Evolutionary conservation across 176 grass and related monocot species (phyloP), one percentile per base, ranked within the genome.

Genomic region (Eleusine indica): DNA sequence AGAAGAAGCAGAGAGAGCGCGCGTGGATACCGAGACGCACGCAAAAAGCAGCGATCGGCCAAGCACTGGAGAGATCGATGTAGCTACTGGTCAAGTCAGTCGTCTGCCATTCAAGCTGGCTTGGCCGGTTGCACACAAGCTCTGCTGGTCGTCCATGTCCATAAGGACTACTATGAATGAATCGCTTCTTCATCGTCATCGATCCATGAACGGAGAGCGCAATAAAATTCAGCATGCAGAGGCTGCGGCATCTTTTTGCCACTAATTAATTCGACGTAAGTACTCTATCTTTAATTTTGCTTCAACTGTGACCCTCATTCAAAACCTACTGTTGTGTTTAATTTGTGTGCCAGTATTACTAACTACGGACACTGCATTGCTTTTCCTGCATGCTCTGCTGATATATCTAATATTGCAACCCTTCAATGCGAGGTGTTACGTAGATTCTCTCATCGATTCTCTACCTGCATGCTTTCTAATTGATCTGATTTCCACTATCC

Each of bases 271-370:
- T 66, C 30, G 5, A 37, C 12, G 62, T 71, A 70, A 37, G 15
- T 57, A 70, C 18, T 74, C 70, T 74, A 84, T 81, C 84, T 57
- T 76, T 83, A 54, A 54, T 54, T 16, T 66, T 83, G 67, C 48
- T 51, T 51, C 48, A 15, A 3, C 58, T 86, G 65, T 51, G 22
- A 5, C 73, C 82, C 77, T 71, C 51, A 91, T 88, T 88, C 67
- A 88, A 82, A 87, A 28, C 74, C 4, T 80, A 88, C 88, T 88
- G 88, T 86, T 58, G 56, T 21, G 56, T 58, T 58, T 58, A 58
- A 82, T 83, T 88, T 83, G 81, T 83, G 81, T 88, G 80, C 62
- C 44, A 51, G 76, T 87, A 84, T 83, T 82, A 35, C 32, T 35
- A 81, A 75, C 29, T 57, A 68, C 35, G 52, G 4, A 29, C 30